phyloP scores from a whole-genome alignment of 495 filamentous ascomycete species.

The Penicillium dipodomyicola region DNA sequence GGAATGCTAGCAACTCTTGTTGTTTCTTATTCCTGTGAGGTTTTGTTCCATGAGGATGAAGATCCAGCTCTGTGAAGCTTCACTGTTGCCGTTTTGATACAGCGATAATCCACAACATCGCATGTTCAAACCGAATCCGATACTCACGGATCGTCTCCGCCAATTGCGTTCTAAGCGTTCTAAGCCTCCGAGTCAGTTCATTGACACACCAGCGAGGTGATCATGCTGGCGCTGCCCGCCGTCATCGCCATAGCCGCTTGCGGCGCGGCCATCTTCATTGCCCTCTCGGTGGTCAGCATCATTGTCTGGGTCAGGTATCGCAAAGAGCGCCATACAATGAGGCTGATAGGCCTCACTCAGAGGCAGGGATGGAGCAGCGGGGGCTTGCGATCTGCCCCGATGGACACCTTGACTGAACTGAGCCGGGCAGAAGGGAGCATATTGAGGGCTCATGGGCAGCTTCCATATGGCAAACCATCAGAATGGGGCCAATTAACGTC shows the following conservation, averaged over 20 bases:
- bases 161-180: neutral
- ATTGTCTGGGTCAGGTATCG: slow-evolving; percentile 43
- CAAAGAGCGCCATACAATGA: slow-evolving; percentile 38
- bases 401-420: slow-evolving; percentile 38
- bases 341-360: slow-evolving; percentile 26
- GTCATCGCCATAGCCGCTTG: slow-evolving; percentile 46
- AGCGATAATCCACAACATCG: neutral
- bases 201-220: slow-evolving; percentile 17
- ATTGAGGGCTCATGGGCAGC: slow-evolving; percentile 38
- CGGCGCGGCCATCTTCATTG: slow-evolving; percentile 40
- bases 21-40: slow-evolving; percentile 13
- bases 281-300: slow-evolving; percentile 32
- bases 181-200: neutral
- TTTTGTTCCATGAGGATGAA: slow-evolving; percentile 14
- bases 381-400: slow-evolving; percentile 28
- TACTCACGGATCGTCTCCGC: slow-evolving; percentile 3
- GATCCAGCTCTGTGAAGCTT: neutral
- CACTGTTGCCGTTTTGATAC: slow-evolving; percentile 3
- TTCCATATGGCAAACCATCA: slow-evolving; percentile 39
- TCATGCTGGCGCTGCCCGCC: slow-evolving; percentile 37
- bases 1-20: slow-evolving; percentile 16
- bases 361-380: slow-evolving; percentile 24
- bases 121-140: neutral
- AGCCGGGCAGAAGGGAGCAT: slow-evolving; percentile 36
- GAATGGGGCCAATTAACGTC: slow-evolving; percentile 48